Conservation (phyloP, 2,329 filamentous ascomycete species). For the Verticillium isaacii region DNA sequence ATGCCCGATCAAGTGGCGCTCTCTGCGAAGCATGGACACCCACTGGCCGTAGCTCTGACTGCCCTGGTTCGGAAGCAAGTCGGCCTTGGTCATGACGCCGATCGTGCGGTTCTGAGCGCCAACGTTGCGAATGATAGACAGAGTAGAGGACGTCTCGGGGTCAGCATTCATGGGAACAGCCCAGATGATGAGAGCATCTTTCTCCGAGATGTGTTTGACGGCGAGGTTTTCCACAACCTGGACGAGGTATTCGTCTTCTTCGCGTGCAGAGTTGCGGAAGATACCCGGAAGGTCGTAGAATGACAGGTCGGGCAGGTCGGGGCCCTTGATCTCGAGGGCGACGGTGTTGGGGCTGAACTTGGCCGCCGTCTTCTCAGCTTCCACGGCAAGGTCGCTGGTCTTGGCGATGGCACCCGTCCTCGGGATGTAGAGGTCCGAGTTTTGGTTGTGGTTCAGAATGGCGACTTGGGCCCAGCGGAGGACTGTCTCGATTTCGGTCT, state of each 20-base stretch:
- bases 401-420: conserved; percentile 34
- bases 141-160: conserved; percentile 68
- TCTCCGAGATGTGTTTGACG: conserved; percentile 61
- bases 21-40: conserved; percentile 56
- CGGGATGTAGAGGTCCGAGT: conserved; percentile 50
- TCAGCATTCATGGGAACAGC: conserved; percentile 76
- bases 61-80: conserved; percentile 55
- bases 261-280: conserved; percentile 63
- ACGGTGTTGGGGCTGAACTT: conserved; percentile 83
- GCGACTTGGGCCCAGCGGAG: conserved; percentile 74
- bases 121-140: conserved; percentile 55
- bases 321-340: conserved; percentile 68
- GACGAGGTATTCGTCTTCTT: conserved; percentile 64
- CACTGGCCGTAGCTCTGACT: conserved; percentile 49
- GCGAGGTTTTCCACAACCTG: conserved; percentile 68
- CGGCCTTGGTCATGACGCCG: conserved; percentile 82
- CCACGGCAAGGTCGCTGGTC: conserved; percentile 27
- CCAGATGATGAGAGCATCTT: conserved; percentile 71
- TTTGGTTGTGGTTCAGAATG: conserved; percentile 61
- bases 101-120: conserved; percentile 56
- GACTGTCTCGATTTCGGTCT: conserved; percentile 59
- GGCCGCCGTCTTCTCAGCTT: conserved; percentile 43
- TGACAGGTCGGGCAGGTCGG: conserved; percentile 65
- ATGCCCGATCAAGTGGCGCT: conserved; percentile 60
- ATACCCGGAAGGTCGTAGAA: conserved; percentile 86